Conservation (phyloP, 805 yeast species). For the Phaffomyces antillensis region DNA sequence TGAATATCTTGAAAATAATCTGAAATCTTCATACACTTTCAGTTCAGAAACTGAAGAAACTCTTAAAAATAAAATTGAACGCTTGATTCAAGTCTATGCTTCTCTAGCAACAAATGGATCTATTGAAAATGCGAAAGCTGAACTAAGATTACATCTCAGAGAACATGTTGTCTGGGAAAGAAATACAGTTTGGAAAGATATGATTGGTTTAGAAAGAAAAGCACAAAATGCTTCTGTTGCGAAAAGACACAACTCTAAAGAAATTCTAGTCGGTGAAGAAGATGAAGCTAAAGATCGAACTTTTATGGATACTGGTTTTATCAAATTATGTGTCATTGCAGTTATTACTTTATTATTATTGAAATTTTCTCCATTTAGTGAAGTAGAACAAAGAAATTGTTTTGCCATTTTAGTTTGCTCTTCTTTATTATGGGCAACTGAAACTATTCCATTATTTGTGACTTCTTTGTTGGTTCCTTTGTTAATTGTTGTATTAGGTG, state of each 20-base stretch:
- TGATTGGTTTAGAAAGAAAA: conserved; percentile 85
- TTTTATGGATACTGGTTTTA: conserved; percentile 25
- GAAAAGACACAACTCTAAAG: conserved; percentile 20
- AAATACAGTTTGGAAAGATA: conserved; percentile 95
- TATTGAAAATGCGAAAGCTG: conserved; percentile 37
- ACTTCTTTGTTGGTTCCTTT: conserved; percentile 83
- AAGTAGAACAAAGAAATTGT: conserved; percentile 65
- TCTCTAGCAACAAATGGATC: conserved; percentile 36
- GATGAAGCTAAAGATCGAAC: conserved; percentile 18
- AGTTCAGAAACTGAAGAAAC: conserved; percentile 35
- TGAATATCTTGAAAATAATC: conserved; percentile 42
- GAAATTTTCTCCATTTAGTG: conserved; percentile 45
- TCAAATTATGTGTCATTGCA: conserved; percentile 43
- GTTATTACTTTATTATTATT: conserved; percentile 39
- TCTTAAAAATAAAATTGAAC: conserved; percentile 49
- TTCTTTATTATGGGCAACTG: conserved; percentile 92
- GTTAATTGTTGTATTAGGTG: conserved; percentile 64
- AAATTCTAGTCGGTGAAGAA: conserved; percentile 22
- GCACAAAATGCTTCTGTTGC: conserved; percentile 62
- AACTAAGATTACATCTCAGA: conserved; percentile 52
- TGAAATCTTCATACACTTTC: conserved; percentile 51
- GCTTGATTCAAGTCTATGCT: conserved; percentile 49
- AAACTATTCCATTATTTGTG: conserved; percentile 83
- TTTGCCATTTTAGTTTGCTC: conserved; percentile 77
- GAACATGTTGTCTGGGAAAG: conserved; percentile 97